Conservation (phyloP, 352 stramenopile genomes). For the Blastocystis sp. region DNA sequence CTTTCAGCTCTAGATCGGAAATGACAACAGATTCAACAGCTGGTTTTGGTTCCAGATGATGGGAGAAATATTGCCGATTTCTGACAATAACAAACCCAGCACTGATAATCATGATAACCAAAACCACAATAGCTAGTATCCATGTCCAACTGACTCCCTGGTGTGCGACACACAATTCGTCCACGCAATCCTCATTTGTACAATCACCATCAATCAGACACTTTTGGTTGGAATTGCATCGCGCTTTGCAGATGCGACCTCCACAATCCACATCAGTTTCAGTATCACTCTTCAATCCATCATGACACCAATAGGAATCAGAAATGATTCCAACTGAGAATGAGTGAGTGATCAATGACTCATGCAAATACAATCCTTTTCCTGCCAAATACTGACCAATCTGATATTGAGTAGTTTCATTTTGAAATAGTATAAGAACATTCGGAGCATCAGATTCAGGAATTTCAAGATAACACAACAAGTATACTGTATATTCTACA, state of each 20-base stretch:
- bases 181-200: neutral
- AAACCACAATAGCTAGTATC: neutral
- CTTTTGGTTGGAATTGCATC: neutral
- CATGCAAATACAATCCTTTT: neutral
- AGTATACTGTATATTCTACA: neutral
- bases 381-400: neutral
- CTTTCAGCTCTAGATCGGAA: too few species aligned
- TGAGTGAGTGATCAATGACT: neutral
- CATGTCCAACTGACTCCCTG: neutral
- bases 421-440: too few species aligned
- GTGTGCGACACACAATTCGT: neutral
- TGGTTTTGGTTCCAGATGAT: too few species aligned
- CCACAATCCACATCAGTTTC: slow-evolving; percentile 48
- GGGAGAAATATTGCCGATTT: too few species aligned
- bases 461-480: too few species aligned
- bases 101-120: neutral
- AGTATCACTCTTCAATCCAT: neutral
- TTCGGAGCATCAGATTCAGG: too few species aligned
- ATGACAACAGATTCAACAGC: too few species aligned
- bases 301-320: slow-evolving; percentile 22
- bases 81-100: too few species aligned
- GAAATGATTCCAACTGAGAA: neutral
- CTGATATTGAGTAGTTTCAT: neutral
- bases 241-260: neutral
- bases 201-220: neutral